Percentiles rank a stretch among this genome's conserved stretches.
Conservation (phyloP, 441 rosid species). For the Populus hybrid region DNA sequence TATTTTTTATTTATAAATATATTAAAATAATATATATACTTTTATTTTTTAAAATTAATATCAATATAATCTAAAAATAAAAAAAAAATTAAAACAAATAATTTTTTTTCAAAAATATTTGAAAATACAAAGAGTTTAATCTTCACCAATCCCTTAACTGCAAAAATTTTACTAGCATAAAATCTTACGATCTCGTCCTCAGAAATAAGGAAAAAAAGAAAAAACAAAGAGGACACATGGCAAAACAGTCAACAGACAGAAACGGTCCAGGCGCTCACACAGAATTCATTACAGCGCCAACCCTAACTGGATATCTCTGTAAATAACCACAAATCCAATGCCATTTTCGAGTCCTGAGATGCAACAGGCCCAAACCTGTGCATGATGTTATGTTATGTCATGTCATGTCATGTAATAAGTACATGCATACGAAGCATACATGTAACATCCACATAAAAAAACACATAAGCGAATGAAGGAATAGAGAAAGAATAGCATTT, state of each 20-base stretch:
- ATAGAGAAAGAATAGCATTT: conserved; percentile 36
- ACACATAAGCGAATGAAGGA: neutral
- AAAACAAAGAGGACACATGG: neutral
- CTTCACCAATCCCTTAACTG: too few relatives aligned
- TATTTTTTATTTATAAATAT: too few relatives aligned
- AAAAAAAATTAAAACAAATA: too few relatives aligned
- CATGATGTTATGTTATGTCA: neutral
- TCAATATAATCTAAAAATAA: too few relatives aligned
- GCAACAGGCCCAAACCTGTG: neutral
- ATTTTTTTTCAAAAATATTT: too few relatives aligned
- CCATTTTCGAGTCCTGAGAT: neutral
- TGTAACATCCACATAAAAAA: neutral
- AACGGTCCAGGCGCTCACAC: neutral
- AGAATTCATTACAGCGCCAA: neutral
- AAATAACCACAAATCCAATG: neutral
- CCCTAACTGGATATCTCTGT: neutral
- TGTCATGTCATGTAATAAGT: neutral
- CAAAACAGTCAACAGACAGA: neutral
- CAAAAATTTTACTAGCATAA: too few relatives aligned
- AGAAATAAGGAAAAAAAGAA: neutral
- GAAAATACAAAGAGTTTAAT: too few relatives aligned
- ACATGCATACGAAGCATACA: neutral
- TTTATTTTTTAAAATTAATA: too few relatives aligned
- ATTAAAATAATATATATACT: too few relatives aligned
- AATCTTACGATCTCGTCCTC: neutral